These are phyloP conservation scores for Stropharia rugosoannulata DNA, from an alignment of 768 basidiomycete genomes.

Conservation along the genomic window DNA sequence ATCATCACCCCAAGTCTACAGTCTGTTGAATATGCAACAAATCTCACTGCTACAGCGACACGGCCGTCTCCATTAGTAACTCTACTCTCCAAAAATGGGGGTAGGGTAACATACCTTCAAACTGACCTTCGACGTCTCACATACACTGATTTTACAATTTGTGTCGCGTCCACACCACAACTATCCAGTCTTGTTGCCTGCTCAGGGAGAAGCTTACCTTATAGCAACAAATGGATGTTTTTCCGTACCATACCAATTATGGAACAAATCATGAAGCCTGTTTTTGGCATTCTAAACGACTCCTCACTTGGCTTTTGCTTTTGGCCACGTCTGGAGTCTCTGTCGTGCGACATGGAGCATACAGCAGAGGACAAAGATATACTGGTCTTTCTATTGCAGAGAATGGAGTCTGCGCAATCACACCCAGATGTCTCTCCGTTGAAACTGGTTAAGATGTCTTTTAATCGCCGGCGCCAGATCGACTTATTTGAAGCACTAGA, in stretches of 20 bases:
- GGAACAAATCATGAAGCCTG: not conserved
- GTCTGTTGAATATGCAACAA: not conserved
- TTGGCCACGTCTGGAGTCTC: not conserved
- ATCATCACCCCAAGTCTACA: constrained; percentile 1
- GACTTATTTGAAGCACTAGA: not conserved
- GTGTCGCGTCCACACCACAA: not conserved
- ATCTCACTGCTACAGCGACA: not conserved
- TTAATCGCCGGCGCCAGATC: not conserved
- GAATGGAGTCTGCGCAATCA: not conserved
- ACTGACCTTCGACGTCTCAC: not conserved
- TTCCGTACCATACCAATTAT: not conserved
- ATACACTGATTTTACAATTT: not conserved
- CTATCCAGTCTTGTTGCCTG: not conserved
- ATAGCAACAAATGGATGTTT: not conserved
- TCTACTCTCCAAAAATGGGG: constrained; percentile 2
- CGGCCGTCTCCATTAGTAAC: constrained; percentile 5
- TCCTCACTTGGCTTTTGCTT: not conserved
- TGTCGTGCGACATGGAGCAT: not conserved
- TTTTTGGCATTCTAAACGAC: not conserved
- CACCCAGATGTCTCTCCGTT: not conserved
- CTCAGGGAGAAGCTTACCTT: too few species aligned
- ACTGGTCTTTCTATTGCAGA: not conserved
- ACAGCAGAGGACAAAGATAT: not conserved
- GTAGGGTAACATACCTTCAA: not conserved
- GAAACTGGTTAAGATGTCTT: not conserved